Percentiles rank a stretch among this genome's conserved stretches.
Conservation (phyloP, 1,139 yeast species). For the Nematodospora anomalae region DNA sequence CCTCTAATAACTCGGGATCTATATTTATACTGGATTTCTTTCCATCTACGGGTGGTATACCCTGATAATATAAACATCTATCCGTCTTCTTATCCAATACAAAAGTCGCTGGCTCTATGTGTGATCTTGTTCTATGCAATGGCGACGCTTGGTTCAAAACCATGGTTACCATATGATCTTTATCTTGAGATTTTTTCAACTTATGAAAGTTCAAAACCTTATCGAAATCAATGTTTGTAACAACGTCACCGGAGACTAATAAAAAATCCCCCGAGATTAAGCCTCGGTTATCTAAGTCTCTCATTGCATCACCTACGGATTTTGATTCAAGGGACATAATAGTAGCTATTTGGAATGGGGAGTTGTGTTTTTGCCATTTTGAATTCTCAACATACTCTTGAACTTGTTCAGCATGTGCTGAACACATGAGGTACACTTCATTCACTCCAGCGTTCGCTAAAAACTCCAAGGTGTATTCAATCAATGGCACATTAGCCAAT, state of each 20-base stretch:
- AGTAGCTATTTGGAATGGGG: conserved; percentile 79
- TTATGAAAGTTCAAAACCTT: conserved; percentile 74
- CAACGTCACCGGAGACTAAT: conserved; percentile 90
- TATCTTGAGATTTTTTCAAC: conserved; percentile 68
- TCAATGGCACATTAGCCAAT: conserved; percentile 86
- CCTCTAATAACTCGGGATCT: conserved; percentile 83
- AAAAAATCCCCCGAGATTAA: conserved; percentile 86
- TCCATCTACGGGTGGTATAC: conserved; percentile 63
- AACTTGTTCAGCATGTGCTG: conserved; percentile 86
- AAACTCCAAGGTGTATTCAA: conserved; percentile 93
- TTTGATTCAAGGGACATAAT: conserved; percentile 84
- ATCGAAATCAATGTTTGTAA: conserved; percentile 80
- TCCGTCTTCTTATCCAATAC: conserved; percentile 71
- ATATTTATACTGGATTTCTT: conserved; percentile 57
- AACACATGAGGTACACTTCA: conserved; percentile 87
- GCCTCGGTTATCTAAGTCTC: conserved; percentile 91
- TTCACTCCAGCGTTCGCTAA: conserved; percentile 87
- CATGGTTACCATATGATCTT: conserved; percentile 92
- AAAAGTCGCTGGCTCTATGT: conserved; percentile 79
- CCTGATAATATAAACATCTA: conserved; percentile 82
- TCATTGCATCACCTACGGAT: conserved; percentile 96
- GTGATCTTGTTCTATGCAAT: conserved; percentile 80
- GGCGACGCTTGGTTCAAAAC: conserved; percentile 84
- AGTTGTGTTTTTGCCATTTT: conserved; percentile 71
- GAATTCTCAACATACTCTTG: conserved; percentile 79